A percentile compares a stretch with the other conserved stretches of the same genome.
These are phyloP conservation scores for Haberlea rhodopensis DNA, from an alignment of 257 asterid genomes.

Conservation along the genomic window DNA sequence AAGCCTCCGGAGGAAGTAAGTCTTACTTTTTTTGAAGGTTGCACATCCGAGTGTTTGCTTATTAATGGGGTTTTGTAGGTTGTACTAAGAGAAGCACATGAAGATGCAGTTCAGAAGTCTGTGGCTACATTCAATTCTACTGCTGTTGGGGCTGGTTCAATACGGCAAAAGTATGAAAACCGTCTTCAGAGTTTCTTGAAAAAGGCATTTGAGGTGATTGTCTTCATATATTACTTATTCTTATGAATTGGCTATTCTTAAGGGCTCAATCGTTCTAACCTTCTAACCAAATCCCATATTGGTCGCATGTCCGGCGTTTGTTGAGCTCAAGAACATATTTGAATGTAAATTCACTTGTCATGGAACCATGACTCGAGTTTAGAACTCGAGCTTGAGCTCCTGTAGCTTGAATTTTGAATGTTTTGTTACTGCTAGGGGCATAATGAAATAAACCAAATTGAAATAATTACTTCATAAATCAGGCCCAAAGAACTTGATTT, in stretches of 20 bases:
- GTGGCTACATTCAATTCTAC: conserved; percentile 65
- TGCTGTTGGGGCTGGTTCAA: conserved; percentile 88
- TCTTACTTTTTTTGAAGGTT: conserved; percentile 16
- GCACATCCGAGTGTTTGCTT: conserved; percentile 19
- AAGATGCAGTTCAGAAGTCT: conserved; percentile 79
- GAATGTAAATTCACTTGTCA: background rate
- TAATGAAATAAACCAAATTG: no score
- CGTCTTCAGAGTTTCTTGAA: conserved; percentile 70
- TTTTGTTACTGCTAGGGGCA: background rate
- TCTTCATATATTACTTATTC: conserved; percentile 7
- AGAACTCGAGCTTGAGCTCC: background rate
- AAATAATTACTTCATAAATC: background rate
- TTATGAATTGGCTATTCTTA: background rate
- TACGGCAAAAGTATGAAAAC: conserved; percentile 81
- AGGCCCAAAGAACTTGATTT: no score
- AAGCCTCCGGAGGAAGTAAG: conserved; percentile 96
- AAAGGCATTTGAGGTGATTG: conserved; percentile 87
- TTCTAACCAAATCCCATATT: background rate
- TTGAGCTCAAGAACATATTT: background rate
- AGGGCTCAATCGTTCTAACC: background rate
- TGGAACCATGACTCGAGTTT: background rate
- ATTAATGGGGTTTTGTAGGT: conserved; percentile 54
- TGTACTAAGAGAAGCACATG: conserved; percentile 90
- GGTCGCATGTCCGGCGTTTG: background rate
- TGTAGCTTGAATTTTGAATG: background rate